Evolutionary conservation across 2,329 filamentous ascomycete species (phyloP), one percentile per base, ranked within the genome.

Genomic region (Apiospora saccharicola): DNA sequence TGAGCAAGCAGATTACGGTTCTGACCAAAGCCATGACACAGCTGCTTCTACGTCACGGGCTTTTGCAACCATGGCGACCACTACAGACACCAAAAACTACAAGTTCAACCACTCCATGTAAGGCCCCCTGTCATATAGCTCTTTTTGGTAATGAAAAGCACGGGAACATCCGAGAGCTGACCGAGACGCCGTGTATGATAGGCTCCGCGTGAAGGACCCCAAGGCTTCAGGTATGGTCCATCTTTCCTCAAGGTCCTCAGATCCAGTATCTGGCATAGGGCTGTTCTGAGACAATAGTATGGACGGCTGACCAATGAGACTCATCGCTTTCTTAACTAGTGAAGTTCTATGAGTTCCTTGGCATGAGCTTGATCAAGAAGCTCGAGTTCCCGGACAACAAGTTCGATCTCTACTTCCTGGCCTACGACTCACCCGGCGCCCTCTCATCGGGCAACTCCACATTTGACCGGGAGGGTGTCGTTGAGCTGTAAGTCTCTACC

Each of bases 321-420:
- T n/a, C 57, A 14, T 41, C 7, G 30, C 0, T 34, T 41, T 34
- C 22, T 30, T 6, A 26, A 67, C 19, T 49, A 89, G 91, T 98
- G 83, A 93, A 96, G 77, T 99, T 97, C 84, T 99, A 98, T 84
- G 92, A 98, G 81, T 93, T 94, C 82, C 89, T 99, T 24, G 96
- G 96, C 78, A 91, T 98, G 89, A 95, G 88, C 80, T 84, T 95
- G 74, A 89, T 98, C 82, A 91, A 94, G 79, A 93, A 95, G 84
- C 87, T 96, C 67, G 86, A 92, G 74, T 93, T 94, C 80, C 93
- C 95, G 19, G 95, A 98, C 73, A 90, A 90, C 82, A 98, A 97
- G 80, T 98, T 98, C 83, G 94, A 96, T 79, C 90, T 98, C 41
- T 98, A 98, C 87, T 98, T 98, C 85, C 88, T 99, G 73, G 95